Percentiles rank a stretch among this genome's conserved stretches.
Conservation (phyloP, 768 basidiomycete genomes). For the Lactifluus pinguis region DNA sequence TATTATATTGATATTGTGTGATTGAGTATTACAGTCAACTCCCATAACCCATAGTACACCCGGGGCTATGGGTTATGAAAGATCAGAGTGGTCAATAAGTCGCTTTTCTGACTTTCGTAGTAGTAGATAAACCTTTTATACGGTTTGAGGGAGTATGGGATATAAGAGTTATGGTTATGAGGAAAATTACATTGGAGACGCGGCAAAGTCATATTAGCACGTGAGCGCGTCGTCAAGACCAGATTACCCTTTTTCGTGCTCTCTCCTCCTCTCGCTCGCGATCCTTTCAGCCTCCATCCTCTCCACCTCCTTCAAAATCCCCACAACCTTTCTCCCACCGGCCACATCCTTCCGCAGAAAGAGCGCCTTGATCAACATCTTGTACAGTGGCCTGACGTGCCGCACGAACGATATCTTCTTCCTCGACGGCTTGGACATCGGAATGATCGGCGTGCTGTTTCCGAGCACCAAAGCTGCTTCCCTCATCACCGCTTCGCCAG, state of each 20-base stretch:
- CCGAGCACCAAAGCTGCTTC: constrained; percentile 9
- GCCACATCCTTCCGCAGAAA: constrained; percentile 15
- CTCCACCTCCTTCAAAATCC: constrained; percentile 15
- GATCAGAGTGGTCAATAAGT: no score
- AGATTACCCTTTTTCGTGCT: background rate
- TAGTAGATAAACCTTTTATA: no score
- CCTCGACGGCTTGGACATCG: background rate
- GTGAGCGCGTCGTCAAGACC: no score
- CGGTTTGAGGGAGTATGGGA: no score
- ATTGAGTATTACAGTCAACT: no score
- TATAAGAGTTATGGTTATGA: no score
- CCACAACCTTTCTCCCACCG: constrained; percentile 15
- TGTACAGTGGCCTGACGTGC: constrained; percentile 17
- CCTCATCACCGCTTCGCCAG: background rate
- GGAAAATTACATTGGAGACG: no score
- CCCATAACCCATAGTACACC: no score
- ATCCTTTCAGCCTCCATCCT: constrained; percentile 6
- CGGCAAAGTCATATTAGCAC: no score
- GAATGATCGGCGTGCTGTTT: background rate
- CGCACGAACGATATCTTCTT: constrained; percentile 9
- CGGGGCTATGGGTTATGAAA: no score
- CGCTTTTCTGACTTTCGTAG: no score
- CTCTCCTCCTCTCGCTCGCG: background rate
- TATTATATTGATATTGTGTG: no score
- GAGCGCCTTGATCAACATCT: constrained; percentile 18